Base-by-base conservation (phyloP, 2,329 filamentous ascomycete species). In the Exophiala mesophila region DNA sequence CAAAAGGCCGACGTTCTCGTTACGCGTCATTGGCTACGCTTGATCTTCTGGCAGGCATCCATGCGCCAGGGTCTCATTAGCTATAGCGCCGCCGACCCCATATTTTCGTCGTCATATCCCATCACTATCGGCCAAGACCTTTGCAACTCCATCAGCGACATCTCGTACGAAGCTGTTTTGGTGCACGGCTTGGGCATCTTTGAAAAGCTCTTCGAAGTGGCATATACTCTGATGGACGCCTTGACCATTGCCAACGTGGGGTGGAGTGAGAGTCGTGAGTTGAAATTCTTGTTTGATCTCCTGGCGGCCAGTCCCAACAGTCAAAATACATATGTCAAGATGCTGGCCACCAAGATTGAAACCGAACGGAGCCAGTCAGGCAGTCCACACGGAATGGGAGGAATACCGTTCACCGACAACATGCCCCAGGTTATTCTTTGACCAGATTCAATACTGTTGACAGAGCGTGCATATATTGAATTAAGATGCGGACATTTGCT, bases 21-120 rank as follows among this genome's bases (percentile, higher is more conserved):
- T 26, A 83, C 79, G 2, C 81, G 84, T 55, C 79, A 83, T 56
- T 85, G 82, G 82, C 68, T 85, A 2, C 70, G 78, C n/a, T 76
- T 81, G 1, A 82, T 84, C 62, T 76, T 84, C 20, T 85, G 82
- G 82, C 82, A 83, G 55, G 73, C 81, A 1, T 80, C 79, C 2
- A 82, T 83, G 55, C 75, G 76, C 16, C 80, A 83, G 52, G 77
- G 78, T 3, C 73, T 80, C 12, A 69, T 85, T 17, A 81, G 77
- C 18, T 80, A 73, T 41, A 70, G 69, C 4, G 70, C 79, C 0
- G 61, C 69, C 1, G 74, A 84, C 50, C 73, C 72, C 47, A 74
- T 76, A 41, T 72, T 82, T 53, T 74, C 76, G 1, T 83, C 82
- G 51, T 72, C 76, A 30, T 83, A 81, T 51, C 76, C 80, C 2